phyloP scores from a whole-genome alignment of 106 monocot species.

The Cymbidium sinense region DNA sequence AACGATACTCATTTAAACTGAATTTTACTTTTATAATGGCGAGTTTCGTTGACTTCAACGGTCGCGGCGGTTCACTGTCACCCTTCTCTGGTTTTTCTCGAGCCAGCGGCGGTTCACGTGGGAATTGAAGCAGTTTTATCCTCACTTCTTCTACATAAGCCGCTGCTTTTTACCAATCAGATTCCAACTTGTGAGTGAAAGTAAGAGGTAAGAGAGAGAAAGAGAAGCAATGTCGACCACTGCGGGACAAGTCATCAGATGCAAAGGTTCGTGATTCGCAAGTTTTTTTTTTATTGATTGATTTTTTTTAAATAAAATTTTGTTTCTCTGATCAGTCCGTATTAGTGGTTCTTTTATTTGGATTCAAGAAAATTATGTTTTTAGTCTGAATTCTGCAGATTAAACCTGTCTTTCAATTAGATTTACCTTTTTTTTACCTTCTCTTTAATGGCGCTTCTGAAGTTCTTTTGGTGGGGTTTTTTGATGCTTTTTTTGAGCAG shows the following conservation, averaged over 20 bases:
- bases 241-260: conserved; percentile 55
- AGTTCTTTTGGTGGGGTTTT: not conserved
- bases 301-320: not conserved
- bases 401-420: not conserved
- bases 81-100: too few relatives aligned
- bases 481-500: conserved; percentile 20
- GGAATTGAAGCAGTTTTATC: not conserved
- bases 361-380: not conserved
- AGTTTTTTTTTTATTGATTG: too few relatives aligned
- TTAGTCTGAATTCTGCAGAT: not conserved
- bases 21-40: too few relatives aligned
- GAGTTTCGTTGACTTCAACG: too few relatives aligned
- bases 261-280: conserved; percentile 34
- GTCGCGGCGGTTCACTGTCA: too few relatives aligned
- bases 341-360: too few relatives aligned
- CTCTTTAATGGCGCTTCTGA: not conserved
- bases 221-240: conserved; percentile 33
- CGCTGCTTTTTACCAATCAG: not conserved
- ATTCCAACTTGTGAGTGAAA: not conserved
- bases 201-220: not conserved
- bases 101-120: not conserved
- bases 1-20: too few relatives aligned
- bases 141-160: too few relatives aligned
- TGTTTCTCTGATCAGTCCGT: not conserved
- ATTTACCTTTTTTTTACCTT: not conserved